These are phyloP conservation scores for Barnettozyma salicaria DNA, from an alignment of 805 yeast species.

Conservation along the genomic window DNA sequence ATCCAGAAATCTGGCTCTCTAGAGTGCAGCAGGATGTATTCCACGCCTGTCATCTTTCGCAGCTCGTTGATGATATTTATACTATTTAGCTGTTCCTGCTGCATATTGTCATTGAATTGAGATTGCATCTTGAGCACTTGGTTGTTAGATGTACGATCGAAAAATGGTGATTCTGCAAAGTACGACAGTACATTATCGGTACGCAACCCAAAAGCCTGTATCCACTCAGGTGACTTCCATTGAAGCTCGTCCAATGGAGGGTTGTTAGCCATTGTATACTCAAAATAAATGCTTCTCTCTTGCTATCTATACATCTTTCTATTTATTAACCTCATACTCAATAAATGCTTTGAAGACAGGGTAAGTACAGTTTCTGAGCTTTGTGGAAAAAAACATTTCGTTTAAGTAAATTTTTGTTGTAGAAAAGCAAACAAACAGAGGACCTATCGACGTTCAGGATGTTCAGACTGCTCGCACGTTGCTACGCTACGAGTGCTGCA, in stretches of 20 bases:
- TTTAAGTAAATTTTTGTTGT: no score
- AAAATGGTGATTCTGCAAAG: slow-evolving; percentile 90
- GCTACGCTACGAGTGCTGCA: slow-evolving; percentile 3
- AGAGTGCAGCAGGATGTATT: slow-evolving; percentile 67
- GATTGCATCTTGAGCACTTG: slow-evolving; percentile 94
- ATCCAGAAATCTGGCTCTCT: slow-evolving; percentile 94
- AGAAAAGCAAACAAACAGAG: background rate
- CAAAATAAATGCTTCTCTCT: no score
- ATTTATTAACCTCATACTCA: no score
- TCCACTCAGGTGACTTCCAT: slow-evolving; percentile 98
- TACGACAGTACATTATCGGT: slow-evolving; percentile 91
- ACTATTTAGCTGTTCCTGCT: slow-evolving; percentile 21
- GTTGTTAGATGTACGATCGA: slow-evolving; percentile 88
- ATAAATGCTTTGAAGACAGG: no score
- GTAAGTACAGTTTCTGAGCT: no score
- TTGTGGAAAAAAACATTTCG: no score
- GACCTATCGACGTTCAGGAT: background rate
- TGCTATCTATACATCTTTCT: no score
- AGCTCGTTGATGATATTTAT: slow-evolving; percentile 50
- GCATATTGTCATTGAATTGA: slow-evolving; percentile 59
- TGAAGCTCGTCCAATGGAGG: slow-evolving; percentile 77
- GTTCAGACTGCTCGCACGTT: slow-evolving; percentile 5
- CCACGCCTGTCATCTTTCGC: slow-evolving; percentile 75
- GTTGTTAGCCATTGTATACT: slow-evolving; percentile 8
- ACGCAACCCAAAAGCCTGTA: slow-evolving; percentile 78